Base-by-base conservation (phyloP, 257 asterid genomes). In the Lycium barbarum region DNA sequence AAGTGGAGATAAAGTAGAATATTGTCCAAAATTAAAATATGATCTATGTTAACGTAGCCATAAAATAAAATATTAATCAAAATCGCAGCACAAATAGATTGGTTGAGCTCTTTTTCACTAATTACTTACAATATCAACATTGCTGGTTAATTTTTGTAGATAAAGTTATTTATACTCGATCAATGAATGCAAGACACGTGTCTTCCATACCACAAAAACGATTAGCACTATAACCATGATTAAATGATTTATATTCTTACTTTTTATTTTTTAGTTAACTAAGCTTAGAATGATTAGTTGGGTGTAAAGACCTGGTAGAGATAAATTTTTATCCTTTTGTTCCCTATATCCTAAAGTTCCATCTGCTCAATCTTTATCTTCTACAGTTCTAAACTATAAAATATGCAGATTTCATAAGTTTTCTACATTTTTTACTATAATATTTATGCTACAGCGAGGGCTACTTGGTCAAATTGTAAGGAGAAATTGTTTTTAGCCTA, bases 401-500 rank as follows among this genome's bases (percentile, higher is more conserved):
- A 17, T 26, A 22, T 15, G 18, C 9, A 6, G 6, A 14, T 5
- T 73, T 20, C 38, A 2, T 45, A 43, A 2, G 3, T 71, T 15
- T 4, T 71, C 55, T 18, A 38, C 17, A 40, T 18, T 5, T 71
- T 45, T 73, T 72, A 43, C 0, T 61, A 6, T 18, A 62, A 62
- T 3, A 54, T 65, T 82, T 20, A 54, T 18, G 11, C 43, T 33
- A 72, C 40, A 68, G 35, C 33, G 12, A 62, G 57, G 71, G 33
- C 11, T 10, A 15, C 22, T n/a, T 66, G 11, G 33, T 83, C 66
- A 80, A 26, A 63, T 70, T 67, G 58, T 43, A 59, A 13, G 72
- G 15, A 35, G 22, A 65, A 40, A 67, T 33, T 72, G 73, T 85
- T 79, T 84, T 79, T 82, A 79, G 84, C 89, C 88, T 49, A 87